These are phyloP conservation scores for Plasmodium adleri DNA, from an alignment of 169 alveolate genomes.

Conservation along the genomic window DNA sequence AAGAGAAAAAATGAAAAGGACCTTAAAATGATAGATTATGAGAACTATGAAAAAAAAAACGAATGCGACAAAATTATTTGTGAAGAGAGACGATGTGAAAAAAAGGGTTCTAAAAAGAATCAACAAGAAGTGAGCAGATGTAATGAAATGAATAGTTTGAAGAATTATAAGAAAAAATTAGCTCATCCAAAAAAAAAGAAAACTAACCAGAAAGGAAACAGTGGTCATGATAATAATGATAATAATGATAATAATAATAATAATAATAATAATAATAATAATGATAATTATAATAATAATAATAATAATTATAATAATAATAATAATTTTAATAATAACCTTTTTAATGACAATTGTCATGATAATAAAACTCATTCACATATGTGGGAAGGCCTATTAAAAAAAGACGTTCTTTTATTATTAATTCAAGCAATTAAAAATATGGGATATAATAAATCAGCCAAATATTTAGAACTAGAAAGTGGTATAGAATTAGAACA, in stretches of 20 bases:
- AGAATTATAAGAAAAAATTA: no score
- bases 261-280: background rate
- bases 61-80: background rate
- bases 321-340: background rate
- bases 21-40: no score
- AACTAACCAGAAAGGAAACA: no score
- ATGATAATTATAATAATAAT: background rate
- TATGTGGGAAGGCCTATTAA: conserved; percentile 65
- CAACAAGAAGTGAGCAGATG: background rate
- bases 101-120: background rate
- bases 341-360: conserved; percentile 2
- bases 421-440: conserved; percentile 65
- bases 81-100: background rate
- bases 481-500: conserved; percentile 77
- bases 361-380: background rate
- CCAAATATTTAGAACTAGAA: conserved; percentile 81
- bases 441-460: conserved; percentile 72
- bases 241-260: background rate
- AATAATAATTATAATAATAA: background rate
- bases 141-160: no score
- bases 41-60: no score
- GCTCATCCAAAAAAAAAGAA: no score
- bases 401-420: conserved; percentile 47
- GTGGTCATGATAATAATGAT: background rate
- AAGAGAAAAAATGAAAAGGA: no score